Conservation (phyloP, 768 basidiomycete genomes). For the Russula lepida region DNA sequence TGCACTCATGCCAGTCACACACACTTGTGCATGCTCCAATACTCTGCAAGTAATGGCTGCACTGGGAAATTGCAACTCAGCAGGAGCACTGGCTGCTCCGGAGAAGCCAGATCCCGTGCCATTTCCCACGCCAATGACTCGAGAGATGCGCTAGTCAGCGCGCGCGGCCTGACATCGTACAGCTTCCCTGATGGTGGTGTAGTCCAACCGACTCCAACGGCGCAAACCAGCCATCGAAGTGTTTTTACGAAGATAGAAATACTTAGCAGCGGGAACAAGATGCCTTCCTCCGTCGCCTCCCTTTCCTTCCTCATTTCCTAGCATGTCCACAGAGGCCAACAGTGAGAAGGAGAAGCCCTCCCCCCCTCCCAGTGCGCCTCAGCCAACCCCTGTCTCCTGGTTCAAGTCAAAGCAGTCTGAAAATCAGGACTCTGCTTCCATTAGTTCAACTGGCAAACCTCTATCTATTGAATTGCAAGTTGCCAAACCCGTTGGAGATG, state of each 20-base stretch:
- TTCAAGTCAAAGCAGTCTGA: constrained; percentile 9
- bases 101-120: background rate
- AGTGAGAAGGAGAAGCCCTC: constrained; percentile 1
- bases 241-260: background rate
- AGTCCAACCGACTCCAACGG: too few species aligned
- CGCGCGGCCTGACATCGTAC: too few species aligned
- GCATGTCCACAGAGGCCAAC: constrained; percentile 7
- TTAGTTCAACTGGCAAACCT: background rate
- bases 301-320: background rate
- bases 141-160: background rate
- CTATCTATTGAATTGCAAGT: background rate
- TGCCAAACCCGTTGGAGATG: background rate
- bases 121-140: background rate
- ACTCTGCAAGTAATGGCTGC: too few species aligned
- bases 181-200: too few species aligned
- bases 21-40: too few species aligned
- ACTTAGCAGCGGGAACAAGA: background rate
- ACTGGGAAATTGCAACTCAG: too few species aligned
- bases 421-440: background rate
- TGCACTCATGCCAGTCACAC: too few species aligned
- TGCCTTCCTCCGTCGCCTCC: too few species aligned
- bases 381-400: too few species aligned
- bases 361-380: background rate
- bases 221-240: background rate
- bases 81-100: too few species aligned